Conservation (phyloP, 768 basidiomycete species). For the Termitomyces sp. region DNA sequence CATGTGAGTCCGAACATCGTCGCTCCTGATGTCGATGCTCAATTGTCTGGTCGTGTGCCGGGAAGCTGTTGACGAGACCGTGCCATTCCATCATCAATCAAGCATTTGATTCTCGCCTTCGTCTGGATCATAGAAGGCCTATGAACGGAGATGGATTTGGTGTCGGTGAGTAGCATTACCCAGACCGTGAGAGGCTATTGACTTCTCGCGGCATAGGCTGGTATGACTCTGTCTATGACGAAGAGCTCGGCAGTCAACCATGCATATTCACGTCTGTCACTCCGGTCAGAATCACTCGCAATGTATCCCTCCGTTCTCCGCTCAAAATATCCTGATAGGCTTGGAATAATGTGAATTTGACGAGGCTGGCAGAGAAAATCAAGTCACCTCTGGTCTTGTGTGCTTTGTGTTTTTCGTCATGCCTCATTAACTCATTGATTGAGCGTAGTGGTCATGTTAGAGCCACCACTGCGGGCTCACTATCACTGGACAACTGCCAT, state of each 20-base stretch:
- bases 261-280: conserved; percentile 96
- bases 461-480: conserved; percentile 86
- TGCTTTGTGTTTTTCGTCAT: conserved; percentile 20
- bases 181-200: neutral
- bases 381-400: conserved; percentile 94
- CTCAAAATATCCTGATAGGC: conserved; percentile 43
- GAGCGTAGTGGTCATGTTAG: conserved; percentile 76
- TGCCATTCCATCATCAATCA: conserved; percentile 97
- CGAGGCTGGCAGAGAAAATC: conserved; percentile 94
- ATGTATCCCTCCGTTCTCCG: neutral
- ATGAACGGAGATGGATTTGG: conserved; percentile 97
- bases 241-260: conserved; percentile 80
- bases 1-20: conserved; percentile 47
- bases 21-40: neutral
- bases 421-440: neutral
- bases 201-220: conserved; percentile 50
- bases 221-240: conserved; percentile 86
- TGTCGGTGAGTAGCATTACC: conserved; percentile 56
- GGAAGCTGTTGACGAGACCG: conserved; percentile 83
- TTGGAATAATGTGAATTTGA: conserved; percentile 94
- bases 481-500: conserved; percentile 94
- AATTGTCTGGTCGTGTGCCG: conserved; percentile 3
- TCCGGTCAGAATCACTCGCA: conserved; percentile 50
- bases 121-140: conserved; percentile 75
- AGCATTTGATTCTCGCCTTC: conserved; percentile 89